Evolutionary conservation across 257 asterid genomes (phyloP).

Genomic region (Ophiorrhiza pumila): DNA sequence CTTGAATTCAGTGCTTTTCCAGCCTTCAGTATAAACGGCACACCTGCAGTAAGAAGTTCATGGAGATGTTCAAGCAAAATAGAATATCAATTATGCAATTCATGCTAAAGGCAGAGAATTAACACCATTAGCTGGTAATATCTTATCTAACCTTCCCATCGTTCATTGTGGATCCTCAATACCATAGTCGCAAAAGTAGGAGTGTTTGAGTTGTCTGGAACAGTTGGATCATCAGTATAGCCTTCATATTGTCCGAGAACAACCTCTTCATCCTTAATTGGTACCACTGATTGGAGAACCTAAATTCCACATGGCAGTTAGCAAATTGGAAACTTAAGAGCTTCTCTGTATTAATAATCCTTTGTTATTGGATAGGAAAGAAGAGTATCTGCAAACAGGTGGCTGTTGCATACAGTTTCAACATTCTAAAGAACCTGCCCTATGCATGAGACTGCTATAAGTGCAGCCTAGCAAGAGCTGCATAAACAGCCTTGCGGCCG

Average conservation of each 20-base stretch:
- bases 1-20: constrained; percentile 95
- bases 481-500: background rate
- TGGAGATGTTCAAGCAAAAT: background rate
- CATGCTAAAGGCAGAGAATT: background rate
- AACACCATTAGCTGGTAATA: background rate
- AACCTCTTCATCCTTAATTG: constrained; percentile 85
- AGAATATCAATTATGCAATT: background rate
- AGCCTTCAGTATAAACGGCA: constrained; percentile 94
- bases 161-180: constrained; percentile 72
- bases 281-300: constrained; percentile 94
- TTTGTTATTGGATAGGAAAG: background rate
- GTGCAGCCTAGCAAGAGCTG: background rate
- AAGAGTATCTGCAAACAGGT: background rate
- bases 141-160: constrained; percentile 81
- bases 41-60: constrained; percentile 51
- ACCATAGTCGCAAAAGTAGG: constrained; percentile 81
- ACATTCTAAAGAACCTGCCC: background rate
- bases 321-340: background rate
- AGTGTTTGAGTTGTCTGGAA: constrained; percentile 82
- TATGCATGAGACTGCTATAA: background rate
- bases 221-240: constrained; percentile 81
- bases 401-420: background rate
- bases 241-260: constrained; percentile 98
- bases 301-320: constrained; percentile 27
- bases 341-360: background rate